Conservation (phyloP, 108 stramenopile genomes). For the Cylindrotheca fusiformis region DNA sequence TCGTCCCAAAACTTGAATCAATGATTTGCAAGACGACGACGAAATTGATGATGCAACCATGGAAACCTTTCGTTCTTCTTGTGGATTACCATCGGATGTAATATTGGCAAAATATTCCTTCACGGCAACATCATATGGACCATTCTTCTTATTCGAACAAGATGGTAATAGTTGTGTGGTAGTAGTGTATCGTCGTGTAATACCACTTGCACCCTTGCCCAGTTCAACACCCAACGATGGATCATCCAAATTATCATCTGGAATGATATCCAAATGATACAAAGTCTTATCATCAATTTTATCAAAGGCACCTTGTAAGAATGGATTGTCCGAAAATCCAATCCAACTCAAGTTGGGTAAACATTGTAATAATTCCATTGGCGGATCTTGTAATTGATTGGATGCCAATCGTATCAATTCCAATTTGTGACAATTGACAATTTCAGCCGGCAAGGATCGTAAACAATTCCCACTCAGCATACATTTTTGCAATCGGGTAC, state of each 20-base stretch:
- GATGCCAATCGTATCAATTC: conserved; percentile 63
- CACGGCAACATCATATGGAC: conserved; percentile 27
- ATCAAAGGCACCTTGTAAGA: conserved; percentile 7
- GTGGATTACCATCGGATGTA: conserved; percentile 59
- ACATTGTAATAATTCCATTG: conserved; percentile 36
- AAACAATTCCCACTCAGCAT: conserved; percentile 61
- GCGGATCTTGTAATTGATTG: conserved; percentile 44
- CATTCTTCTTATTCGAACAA: not conserved
- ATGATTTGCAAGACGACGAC: conserved; percentile 7
- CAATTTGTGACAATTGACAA: conserved; percentile 34
- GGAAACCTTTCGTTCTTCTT: conserved; percentile 45
- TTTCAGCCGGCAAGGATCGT: conserved; percentile 21
- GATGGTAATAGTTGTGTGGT: not conserved
- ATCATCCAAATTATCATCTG: conserved; percentile 21
- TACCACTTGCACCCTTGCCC: conserved; percentile 59
- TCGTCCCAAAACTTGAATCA: conserved; percentile 51
- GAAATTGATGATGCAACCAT: conserved; percentile 33
- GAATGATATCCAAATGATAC: not conserved
- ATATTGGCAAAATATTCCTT: conserved; percentile 38
- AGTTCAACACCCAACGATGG: conserved; percentile 21
- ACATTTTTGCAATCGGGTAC: conserved; percentile 52
- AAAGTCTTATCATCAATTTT: not conserved
- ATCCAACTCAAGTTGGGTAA: conserved; percentile 46
- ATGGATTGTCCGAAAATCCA: conserved; percentile 59
- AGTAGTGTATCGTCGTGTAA: conserved; percentile 30